Conservation (phyloP, 176 grass and related monocot species). For the Neostapfia colusana region DNA sequence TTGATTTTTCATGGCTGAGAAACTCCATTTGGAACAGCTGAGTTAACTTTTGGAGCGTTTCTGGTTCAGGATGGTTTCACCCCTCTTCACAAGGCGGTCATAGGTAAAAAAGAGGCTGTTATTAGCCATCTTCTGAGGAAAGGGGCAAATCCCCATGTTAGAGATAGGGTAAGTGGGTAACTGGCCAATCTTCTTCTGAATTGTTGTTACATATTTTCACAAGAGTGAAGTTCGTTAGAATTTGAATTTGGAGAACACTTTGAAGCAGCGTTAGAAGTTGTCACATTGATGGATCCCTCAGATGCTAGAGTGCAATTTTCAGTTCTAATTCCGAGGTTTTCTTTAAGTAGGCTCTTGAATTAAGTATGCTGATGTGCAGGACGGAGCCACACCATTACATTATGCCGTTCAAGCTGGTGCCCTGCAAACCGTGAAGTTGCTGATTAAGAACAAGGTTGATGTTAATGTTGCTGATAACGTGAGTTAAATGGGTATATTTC, state of each 20-base stretch:
- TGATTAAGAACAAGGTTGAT: slow-evolving; percentile 87
- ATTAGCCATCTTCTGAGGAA: slow-evolving; percentile 89
- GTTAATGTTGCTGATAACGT: slow-evolving; percentile 83
- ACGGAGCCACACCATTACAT: slow-evolving; percentile 82
- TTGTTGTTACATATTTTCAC: background rate
- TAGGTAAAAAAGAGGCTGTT: slow-evolving; percentile 94
- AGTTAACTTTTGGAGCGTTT: slow-evolving; percentile 23
- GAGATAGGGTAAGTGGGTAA: slow-evolving; percentile 69
- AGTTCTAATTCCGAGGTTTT: background rate
- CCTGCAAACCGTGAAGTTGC: slow-evolving; percentile 77
- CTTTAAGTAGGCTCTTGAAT: slow-evolving; percentile 4
- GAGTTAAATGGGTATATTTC: slow-evolving; percentile 29
- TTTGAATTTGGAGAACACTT: background rate
- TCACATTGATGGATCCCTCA: background rate
- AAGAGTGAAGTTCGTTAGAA: background rate
- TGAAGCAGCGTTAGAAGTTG: background rate
- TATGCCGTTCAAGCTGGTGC: slow-evolving; percentile 92
- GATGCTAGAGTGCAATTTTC: background rate
- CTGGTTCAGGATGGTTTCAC: slow-evolving; percentile 78
- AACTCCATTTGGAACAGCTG: background rate
- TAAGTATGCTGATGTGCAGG: slow-evolving; percentile 39
- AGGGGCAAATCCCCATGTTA: slow-evolving; percentile 82
- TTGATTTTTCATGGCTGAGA: background rate
- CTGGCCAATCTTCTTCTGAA: slow-evolving; percentile 4
- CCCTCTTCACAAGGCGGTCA: slow-evolving; percentile 75